A percentile compares a stretch with the other conserved stretches of the same genome.
phyloP scores from a whole-genome alignment of 148 eudicot genomes.

The Arctostaphylos glauca region DNA sequence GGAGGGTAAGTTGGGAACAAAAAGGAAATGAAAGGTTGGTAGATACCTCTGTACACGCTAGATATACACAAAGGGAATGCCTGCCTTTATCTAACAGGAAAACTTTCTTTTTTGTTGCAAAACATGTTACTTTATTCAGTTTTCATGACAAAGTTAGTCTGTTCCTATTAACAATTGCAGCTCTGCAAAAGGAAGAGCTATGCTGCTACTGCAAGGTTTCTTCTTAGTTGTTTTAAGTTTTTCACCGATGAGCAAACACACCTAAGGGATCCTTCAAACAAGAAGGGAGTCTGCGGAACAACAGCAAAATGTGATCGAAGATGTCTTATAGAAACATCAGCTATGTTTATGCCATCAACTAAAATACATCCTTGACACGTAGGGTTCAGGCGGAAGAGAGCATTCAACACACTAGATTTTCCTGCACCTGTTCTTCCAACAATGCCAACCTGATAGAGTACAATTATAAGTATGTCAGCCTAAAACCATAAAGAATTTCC shows the following conservation, averaged over 20 bases:
- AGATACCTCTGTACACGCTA: no score
- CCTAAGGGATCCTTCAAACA: conserved; percentile 96
- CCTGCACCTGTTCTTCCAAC: conserved; percentile 99
- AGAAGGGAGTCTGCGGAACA: conserved; percentile 93
- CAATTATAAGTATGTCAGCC: conserved; percentile 6
- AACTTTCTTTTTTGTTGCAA: neutral
- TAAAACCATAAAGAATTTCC: neutral
- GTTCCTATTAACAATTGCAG: neutral
- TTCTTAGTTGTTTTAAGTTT: neutral
- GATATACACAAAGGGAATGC: neutral
- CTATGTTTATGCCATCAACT: conserved; percentile 68
- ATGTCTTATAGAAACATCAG: conserved; percentile 47
- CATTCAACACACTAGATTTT: conserved; percentile 92
- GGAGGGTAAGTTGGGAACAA: neutral
- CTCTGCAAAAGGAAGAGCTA: neutral
- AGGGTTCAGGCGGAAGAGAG: conserved; percentile 80
- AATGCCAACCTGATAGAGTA: conserved; percentile 65
- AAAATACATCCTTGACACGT: conserved; percentile 61
- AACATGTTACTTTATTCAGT: neutral
- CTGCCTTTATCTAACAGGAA: neutral
- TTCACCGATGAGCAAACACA: conserved; percentile 20
- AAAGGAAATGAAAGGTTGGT: neutral
- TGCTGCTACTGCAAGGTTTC: neutral
- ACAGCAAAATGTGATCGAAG: conserved; percentile 77
- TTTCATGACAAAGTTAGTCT: neutral